phyloP scores from a whole-genome alignment of 2,329 filamentous ascomycete genomes.

The Biscogniauxia sp. region DNA sequence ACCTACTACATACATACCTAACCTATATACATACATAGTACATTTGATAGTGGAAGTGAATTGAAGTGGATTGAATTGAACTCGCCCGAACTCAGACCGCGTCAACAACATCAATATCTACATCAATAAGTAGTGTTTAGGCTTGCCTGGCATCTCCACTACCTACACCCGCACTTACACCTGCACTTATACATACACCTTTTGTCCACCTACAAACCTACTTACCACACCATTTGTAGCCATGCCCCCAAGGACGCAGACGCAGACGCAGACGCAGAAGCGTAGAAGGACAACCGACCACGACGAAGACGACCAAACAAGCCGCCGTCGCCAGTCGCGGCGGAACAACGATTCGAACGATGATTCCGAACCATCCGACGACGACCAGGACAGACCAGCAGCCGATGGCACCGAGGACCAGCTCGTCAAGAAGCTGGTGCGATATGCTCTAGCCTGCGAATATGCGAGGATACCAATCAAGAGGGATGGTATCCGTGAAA shows the following conservation, averaged over 20 bases:
- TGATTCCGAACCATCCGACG: slow-evolving; percentile 11
- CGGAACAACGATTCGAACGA: slow-evolving; percentile 23
- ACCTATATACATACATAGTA: too few species aligned
- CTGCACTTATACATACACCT: neutral
- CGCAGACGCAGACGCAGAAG: slow-evolving; percentile 24
- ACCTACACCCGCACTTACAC: too few species aligned
- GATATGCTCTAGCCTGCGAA: slow-evolving; percentile 66
- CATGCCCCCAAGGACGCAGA: slow-evolving; percentile 28
- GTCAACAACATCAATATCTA: neutral
- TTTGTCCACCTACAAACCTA: too few species aligned
- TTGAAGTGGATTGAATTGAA: too few species aligned
- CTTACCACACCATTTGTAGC: neutral
- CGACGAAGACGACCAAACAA: slow-evolving; percentile 37
- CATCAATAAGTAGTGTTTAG: too few species aligned
- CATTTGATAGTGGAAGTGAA: too few species aligned
- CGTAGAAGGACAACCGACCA: slow-evolving; percentile 33
- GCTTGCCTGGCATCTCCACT: too few species aligned
- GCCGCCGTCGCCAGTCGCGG: slow-evolving; percentile 26
- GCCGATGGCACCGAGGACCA: slow-evolving; percentile 43
- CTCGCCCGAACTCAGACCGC: too few species aligned
- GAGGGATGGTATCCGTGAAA: slow-evolving; percentile 61
- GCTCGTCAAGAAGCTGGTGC: slow-evolving; percentile 64
- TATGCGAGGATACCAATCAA: slow-evolving; percentile 59
- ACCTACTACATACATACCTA: too few species aligned
- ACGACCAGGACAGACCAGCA: slow-evolving; percentile 11